Conservation (phyloP, 768 basidiomycete genomes). For the Clitopilus hobsonii region DNA sequence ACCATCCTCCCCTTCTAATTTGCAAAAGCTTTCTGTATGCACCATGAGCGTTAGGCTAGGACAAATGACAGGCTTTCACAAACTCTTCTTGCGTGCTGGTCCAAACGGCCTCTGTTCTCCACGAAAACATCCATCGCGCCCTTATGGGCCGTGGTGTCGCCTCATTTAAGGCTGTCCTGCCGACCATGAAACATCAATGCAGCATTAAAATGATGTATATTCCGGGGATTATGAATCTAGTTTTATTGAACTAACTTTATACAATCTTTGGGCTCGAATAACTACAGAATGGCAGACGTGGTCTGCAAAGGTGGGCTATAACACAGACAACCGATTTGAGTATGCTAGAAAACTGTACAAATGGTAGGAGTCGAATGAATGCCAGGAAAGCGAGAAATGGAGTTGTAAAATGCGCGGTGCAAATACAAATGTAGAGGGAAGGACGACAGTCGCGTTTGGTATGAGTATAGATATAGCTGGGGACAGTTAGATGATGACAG, state of each 20-base stretch:
- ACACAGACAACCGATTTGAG: constrained; percentile 62
- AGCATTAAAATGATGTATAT: constrained; percentile 5
- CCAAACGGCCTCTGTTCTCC: background rate
- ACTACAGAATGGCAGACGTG: constrained; percentile 72
- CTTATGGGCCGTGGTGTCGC: too few species aligned
- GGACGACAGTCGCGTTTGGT: constrained; percentile 36
- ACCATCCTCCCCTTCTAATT: background rate
- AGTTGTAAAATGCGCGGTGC: constrained; percentile 46
- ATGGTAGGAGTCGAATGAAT: constrained; percentile 31
- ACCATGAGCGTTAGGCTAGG: background rate
- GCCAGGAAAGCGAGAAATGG: constrained; percentile 1
- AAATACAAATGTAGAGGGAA: constrained; percentile 62
- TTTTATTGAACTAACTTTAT: constrained; percentile 48
- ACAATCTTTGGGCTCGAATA: constrained; percentile 49
- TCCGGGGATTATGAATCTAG: constrained; percentile 25
- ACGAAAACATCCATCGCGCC: too few species aligned
- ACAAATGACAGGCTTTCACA: background rate
- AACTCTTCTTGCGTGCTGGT: background rate
- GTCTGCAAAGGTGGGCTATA: constrained; percentile 58
- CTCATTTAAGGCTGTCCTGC: background rate
- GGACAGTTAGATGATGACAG: constrained; percentile 26
- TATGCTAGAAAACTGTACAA: constrained; percentile 55
- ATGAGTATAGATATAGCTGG: constrained; percentile 31
- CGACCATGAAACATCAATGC: background rate
- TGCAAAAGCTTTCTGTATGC: background rate